Base-by-base conservation (phyloP, 2,329 filamentous ascomycete species). In the Phaeophleospora eucalypticola region DNA sequence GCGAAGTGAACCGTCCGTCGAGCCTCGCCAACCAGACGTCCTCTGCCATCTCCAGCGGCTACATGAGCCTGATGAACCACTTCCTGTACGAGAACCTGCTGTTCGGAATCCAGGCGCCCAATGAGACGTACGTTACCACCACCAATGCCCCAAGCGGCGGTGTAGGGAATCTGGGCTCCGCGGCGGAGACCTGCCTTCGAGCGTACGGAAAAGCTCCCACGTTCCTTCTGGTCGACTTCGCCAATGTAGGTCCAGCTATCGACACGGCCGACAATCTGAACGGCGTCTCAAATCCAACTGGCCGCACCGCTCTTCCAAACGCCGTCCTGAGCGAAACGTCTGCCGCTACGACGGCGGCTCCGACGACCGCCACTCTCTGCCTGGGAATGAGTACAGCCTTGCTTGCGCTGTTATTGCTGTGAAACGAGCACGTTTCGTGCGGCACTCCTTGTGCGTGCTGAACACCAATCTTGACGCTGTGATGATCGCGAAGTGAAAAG, bases 61-160 rank as follows among this genome's bases (percentile, higher is more conserved):
- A 57, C 19, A 73, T 76, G 71, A 71, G 71, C 45, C 65, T 75
- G 29, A 65, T 75, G 49, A 76, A 76, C 47, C 73, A 76, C 55
- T 74, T 73, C 52, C 58, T 75, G 2, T 69, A 75, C 50, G 54
- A 67, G 8, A 64, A 72, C 41, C 54, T 73, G 21, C 45, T 70
- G 0, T 71, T 71, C 4, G 56, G 53, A 10, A 60, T 72, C 12
- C 55, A 66, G 29, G 56, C 74, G n/a, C 73, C 73, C 4, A 70
- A 74, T 44, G 62, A 70, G 14, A 51, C 58, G 3, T 62, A 57
- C 12, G 69, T 70, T 10, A 50, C 46, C 2, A 64, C 53, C 16
- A 75, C 73, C 1, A 76, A 76, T 46, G 68, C 71, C 6, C 67
- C 65, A 3, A 64, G 62, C 3, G 68, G 71, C 32, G 52, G 49